phyloP scores from a whole-genome alignment of 225 moss, liverwort and hornwort genomes.

The Sphagnum tenellum region DNA sequence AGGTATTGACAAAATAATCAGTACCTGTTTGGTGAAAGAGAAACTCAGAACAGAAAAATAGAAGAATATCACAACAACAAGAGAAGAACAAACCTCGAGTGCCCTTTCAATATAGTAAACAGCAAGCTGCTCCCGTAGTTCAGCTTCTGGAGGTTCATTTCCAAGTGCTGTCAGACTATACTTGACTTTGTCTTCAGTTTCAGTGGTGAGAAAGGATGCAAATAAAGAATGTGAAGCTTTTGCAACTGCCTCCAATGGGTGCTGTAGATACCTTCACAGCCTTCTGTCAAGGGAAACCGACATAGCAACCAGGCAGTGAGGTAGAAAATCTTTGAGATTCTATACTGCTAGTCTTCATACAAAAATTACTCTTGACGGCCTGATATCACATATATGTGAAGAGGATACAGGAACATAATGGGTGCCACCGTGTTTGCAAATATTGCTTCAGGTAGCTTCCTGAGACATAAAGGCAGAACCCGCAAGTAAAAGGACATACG shows the following conservation, averaged over 20 bases:
- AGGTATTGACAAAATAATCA: no score
- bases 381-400: no score
- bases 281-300: constrained; percentile 25
- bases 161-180: constrained; percentile 12
- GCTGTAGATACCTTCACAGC: constrained; percentile 67
- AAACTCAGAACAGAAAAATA: no score
- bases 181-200: constrained; percentile 13
- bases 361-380: no score
- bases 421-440: constrained; percentile 67
- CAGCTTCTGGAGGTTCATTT: constrained; percentile 16
- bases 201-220: constrained; percentile 57
- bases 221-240: constrained; percentile 82
- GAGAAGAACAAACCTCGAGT: constrained; percentile 45
- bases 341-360: no score
- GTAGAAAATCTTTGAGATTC: no score
- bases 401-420: constrained; percentile 90
- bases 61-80: neutral
- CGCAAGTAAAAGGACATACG: constrained; percentile 76
- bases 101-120: constrained; percentile 61
- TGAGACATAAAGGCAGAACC: constrained; percentile 63
- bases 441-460: constrained; percentile 44
- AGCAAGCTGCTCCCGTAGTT: constrained; percentile 62
- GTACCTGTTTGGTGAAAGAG: no score
- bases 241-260: constrained; percentile 56
- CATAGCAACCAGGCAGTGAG: no score